Evolutionary conservation across 805 yeast genomes (phyloP).

Genomic region (Candida andamanensis): DNA sequence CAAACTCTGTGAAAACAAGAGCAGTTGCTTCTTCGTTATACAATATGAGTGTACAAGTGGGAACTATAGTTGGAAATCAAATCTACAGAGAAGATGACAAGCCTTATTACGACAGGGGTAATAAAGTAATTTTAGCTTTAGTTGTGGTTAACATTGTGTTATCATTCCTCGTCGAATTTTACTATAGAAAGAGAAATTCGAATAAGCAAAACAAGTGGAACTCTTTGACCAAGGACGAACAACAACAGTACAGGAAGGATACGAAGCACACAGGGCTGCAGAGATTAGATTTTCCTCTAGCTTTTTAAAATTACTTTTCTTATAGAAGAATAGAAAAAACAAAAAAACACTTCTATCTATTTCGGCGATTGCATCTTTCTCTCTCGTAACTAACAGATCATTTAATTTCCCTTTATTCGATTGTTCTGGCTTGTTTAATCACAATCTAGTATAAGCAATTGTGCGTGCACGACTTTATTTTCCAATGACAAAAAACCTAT

Average conservation of each 20-base stretch:
- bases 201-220: slow-evolving; percentile 48
- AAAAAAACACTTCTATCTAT: too few relatives aligned
- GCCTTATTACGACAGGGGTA: slow-evolving; percentile 60
- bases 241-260: slow-evolving; percentile 38
- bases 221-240: slow-evolving; percentile 44
- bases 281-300: slow-evolving; percentile 56
- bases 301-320: too few relatives aligned
- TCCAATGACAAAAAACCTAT: too few relatives aligned
- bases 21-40: slow-evolving; percentile 20
- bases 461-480: too few relatives aligned
- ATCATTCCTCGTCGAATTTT: slow-evolving; percentile 25
- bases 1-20: slow-evolving; percentile 17
- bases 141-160: slow-evolving; percentile 26
- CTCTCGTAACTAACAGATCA: too few relatives aligned
- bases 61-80: slow-evolving; percentile 33
- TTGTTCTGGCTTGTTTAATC: too few relatives aligned
- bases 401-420: too few relatives aligned
- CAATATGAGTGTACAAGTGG: slow-evolving; percentile 19
- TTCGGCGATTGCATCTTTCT: too few relatives aligned
- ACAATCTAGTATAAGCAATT: too few relatives aligned
- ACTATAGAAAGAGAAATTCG: slow-evolving; percentile 39
- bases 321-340: too few relatives aligned
- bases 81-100: slow-evolving; percentile 53
- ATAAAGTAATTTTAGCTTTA: slow-evolving; percentile 35
- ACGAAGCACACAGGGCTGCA: slow-evolving; percentile 53